Base-by-base conservation (phyloP, 768 basidiomycete species). In the Amanita fuliginea region DNA sequence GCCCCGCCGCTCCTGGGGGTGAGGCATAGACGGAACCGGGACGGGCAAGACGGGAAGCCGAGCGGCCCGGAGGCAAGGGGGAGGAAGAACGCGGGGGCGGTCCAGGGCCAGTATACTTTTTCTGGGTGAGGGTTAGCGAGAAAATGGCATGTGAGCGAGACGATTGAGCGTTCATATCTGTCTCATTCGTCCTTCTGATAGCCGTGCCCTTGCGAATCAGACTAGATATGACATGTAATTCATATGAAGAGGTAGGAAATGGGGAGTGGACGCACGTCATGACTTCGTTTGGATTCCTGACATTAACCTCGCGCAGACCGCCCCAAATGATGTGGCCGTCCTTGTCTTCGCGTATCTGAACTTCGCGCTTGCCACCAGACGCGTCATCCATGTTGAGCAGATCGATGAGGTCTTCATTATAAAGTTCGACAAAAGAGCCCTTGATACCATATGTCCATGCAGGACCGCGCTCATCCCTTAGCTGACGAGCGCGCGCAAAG, bases 111-210 rank as follows among this genome's bases (percentile, higher is more conserved):
- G 77, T 73, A 60, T 71, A 90, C 64, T 85, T 92, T 72, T 86
- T 90, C 68, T 97, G 95, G 3, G 82, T 88, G 48, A 99, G 72
- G 10, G 91, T 96, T 46, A 99, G 73, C 34, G 95, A 97, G 67
- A 99, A 98, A 65, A 99, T 98, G 54, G 96, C 96, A 76, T 99
- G 96, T 24, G 92, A 96, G 51, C 96, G 86, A 35, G 95, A 97
- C 1, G 89, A 93, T 64, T 96, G 92, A 21, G 95, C 91, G 63
- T 99, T 99, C 95, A 98, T 97, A 61, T 92, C 90, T 28, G 96
- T 99, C 64, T 94, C 90, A 54, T 95, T 94, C 8, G 96, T 98
- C 49, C 94, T 81, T 26, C 96, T 78, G 37, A 95, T 86, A 13
- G 88, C 77, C 6, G 92, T 86, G 16, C 96, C 96, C 56, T 88